Conservation (phyloP, 805 yeast species). For the Metschnikowia cerradonensis region DNA sequence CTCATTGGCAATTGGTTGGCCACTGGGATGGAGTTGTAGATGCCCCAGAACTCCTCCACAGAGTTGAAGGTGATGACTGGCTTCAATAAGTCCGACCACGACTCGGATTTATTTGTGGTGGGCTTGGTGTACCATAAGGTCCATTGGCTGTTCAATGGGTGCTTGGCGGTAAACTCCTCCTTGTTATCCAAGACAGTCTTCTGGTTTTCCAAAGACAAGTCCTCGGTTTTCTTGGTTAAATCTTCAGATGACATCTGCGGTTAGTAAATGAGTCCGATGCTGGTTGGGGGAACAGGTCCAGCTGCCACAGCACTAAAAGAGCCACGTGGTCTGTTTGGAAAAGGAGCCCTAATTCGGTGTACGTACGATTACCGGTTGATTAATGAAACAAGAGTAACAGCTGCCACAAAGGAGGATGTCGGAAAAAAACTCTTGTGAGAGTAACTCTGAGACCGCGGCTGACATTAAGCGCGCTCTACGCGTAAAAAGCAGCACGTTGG, state of each 20-base stretch:
- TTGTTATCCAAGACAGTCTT: conserved; percentile 55
- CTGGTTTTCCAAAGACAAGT: conserved; percentile 35
- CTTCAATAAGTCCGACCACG: conserved; percentile 89
- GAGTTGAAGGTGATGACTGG: conserved; percentile 88
- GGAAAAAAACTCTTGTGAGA: conserved; percentile 22
- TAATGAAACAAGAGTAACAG: conserved; percentile 5
- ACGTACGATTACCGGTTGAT: conserved; percentile 13
- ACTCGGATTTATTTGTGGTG: conserved; percentile 67
- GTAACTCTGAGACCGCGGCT: conserved; percentile 18
- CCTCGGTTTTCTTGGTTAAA: conserved; percentile 42
- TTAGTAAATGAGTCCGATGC: conserved; percentile 7
- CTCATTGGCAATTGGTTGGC: conserved; percentile 87
- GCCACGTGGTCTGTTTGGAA: no score
- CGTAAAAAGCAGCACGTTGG: conserved; percentile 15
- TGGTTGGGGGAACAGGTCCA: no score
- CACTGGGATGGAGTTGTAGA: conserved; percentile 87
- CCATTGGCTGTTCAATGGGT: conserved; percentile 89
- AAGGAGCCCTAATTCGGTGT: neutral
- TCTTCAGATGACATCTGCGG: conserved; percentile 39
- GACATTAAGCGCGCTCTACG: neutral
- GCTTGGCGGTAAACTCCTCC: conserved; percentile 70
- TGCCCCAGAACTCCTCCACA: conserved; percentile 99
- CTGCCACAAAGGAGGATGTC: conserved; percentile 18
- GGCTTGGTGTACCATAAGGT: conserved; percentile 98
- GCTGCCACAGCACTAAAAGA: no score